These are phyloP conservation scores for Nigrospora osmanthi DNA, from an alignment of 2,329 filamentous ascomycete species.

Conservation along the genomic window DNA sequence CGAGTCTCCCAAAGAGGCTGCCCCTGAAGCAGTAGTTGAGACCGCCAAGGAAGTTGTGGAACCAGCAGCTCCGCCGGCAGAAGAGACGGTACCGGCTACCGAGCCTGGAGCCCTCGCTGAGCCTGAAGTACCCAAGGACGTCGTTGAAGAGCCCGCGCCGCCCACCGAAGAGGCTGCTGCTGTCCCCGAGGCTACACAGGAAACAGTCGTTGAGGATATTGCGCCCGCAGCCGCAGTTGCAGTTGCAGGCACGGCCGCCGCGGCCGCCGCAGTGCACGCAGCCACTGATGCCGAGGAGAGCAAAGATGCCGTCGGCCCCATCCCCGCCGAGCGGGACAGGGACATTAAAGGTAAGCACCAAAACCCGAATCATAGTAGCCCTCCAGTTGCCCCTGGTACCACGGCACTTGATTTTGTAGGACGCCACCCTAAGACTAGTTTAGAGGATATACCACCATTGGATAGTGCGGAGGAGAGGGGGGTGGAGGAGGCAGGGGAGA, in stretches of 20 bases:
- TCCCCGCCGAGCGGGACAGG: conserved; percentile 25
- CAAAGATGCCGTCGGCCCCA: conserved; percentile 30
- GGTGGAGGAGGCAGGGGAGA: neutral
- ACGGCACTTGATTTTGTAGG: conserved; percentile 11
- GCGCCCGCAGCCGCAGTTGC: neutral
- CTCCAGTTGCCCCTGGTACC: conserved; percentile 28
- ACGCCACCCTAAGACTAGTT: conserved; percentile 12
- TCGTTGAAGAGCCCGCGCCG: too few relatives aligned
- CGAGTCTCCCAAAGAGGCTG: too few relatives aligned
- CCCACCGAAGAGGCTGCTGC: too few relatives aligned
- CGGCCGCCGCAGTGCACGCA: neutral
- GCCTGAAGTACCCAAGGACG: too few relatives aligned
- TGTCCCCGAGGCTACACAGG: too few relatives aligned
- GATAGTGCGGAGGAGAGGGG: neutral
- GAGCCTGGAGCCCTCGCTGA: too few relatives aligned
- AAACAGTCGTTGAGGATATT: too few relatives aligned
- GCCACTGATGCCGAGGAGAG: conserved; percentile 23
- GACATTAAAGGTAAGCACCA: conserved; percentile 36
- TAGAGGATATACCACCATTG: conserved; percentile 1
- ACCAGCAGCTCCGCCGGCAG: too few relatives aligned
- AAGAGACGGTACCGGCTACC: too few relatives aligned
- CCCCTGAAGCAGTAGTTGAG: too few relatives aligned
- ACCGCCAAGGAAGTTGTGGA: too few relatives aligned
- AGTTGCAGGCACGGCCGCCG: neutral
- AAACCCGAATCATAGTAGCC: conserved; percentile 14